Percentiles rank a stretch among this genome's conserved stretches.
These are phyloP conservation scores for Colletotrichum theobromicola DNA, from an alignment of 2,329 filamentous ascomycete genomes.

Conservation along the genomic window DNA sequence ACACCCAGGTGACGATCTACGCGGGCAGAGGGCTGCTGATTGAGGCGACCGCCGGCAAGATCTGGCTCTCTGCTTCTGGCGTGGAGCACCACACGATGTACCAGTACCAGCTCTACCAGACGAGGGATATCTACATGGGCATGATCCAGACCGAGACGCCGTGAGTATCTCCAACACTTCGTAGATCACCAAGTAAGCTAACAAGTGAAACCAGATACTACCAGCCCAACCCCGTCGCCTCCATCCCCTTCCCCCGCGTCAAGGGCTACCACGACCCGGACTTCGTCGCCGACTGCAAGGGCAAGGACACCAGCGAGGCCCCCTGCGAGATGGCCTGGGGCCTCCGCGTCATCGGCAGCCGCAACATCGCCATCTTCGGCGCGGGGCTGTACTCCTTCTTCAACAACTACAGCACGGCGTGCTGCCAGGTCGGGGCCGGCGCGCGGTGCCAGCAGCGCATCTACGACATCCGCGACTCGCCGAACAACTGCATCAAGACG, in stretches of 20 bases:
- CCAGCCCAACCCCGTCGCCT: constrained; percentile 67
- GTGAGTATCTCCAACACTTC: background rate
- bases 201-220: constrained; percentile 53
- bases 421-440: constrained; percentile 45
- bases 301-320: constrained; percentile 28
- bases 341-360: constrained; percentile 62
- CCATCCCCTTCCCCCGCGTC: constrained; percentile 58
- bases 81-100: constrained; percentile 72
- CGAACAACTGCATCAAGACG: constrained; percentile 23
- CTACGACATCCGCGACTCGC: constrained; percentile 31
- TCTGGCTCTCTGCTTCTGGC: constrained; percentile 70
- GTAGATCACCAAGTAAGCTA: background rate
- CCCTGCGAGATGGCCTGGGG: constrained; percentile 68
- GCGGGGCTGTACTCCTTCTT: constrained; percentile 74
- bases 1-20: constrained; percentile 57
- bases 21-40: constrained; percentile 56
- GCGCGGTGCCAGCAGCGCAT: constrained; percentile 53
- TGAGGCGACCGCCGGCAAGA: constrained; percentile 44
- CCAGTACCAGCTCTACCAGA: constrained; percentile 69
- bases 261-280: constrained; percentile 52
- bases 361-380: constrained; percentile 64
- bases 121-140: constrained; percentile 66
- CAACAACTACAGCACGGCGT: constrained; percentile 62
- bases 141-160: constrained; percentile 70
- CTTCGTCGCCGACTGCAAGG: constrained; percentile 51